Base-by-base conservation (phyloP, 768 basidiomycete genomes). In the Suillus bovinus region DNA sequence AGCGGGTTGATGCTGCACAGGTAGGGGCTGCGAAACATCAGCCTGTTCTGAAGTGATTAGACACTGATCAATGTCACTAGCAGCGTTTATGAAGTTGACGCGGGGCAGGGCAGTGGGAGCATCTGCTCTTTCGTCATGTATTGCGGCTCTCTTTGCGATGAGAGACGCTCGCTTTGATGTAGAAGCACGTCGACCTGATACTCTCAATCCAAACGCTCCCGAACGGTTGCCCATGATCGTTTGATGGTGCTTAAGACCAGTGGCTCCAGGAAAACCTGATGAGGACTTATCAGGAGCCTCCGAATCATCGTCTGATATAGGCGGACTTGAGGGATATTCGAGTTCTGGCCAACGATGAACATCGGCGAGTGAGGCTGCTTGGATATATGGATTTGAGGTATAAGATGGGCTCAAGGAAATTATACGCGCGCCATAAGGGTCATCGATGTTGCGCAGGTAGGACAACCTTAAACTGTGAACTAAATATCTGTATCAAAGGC, bases 371-470 rank as follows among this genome's bases (percentile, higher is more conserved):
- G 87, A 87, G 0, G 92, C 84, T 8, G 91, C 89, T 58, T 86
- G 79, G 68, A 96, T 87, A 73, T 95, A 94, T 0, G 93, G 89
- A 71, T 96, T 96, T 14, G 87, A 81, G 20, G 85, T 78, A 78
- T 93, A 91, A 0, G 86, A 82, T 0, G 90, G 89, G 70, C 89
- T 87, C 56, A 96, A 80, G 7, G 92, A 85, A 68, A 97, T 88
- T 69, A 96, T 81, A 34, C 93, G 85, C 0, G 87, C 77, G 16
- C 91, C 91, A 70, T 95, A 93, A 1, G 89, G 87, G 70, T 97
- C 95, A 61, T 94, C 90, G 44, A 94, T 86, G 67, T 89, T 86
- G 63, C 94, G 90, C n/a, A 98, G 81, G 71, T 95, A 94, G 14
- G 89, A 86, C 31, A 98, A 79, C 6, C 95, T 88, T 6, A 97